Evolutionary conservation across 192 early-diverging fungal species (phyloP).

Genomic region (Gaertneriomyces sp.): DNA sequence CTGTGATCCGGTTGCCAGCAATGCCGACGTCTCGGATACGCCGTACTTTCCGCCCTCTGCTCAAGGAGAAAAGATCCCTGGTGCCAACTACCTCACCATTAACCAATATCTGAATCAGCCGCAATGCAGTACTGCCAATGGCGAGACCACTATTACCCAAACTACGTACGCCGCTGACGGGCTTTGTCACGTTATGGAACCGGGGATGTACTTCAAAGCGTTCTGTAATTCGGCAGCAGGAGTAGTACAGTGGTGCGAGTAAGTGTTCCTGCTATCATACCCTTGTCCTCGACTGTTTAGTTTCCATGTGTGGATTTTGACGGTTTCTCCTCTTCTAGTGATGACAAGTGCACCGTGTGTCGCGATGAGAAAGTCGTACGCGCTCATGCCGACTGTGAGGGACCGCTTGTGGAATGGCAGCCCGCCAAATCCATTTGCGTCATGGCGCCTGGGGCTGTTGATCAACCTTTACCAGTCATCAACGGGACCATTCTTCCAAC

Average conservation of each 20-base stretch:
- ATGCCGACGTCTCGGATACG: constrained; percentile 6
- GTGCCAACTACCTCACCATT: constrained; percentile 23
- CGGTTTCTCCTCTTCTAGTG: constrained; percentile 4
- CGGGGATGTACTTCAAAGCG: constrained; percentile 29
- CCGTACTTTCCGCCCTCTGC: constrained; percentile 21
- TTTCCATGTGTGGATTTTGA: not conserved
- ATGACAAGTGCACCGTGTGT: constrained; percentile 18
- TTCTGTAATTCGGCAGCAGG: constrained; percentile 15
- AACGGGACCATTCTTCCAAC: constrained; percentile 11
- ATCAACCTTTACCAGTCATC: constrained; percentile 20
- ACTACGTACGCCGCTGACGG: constrained; percentile 23
- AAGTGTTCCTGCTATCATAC: not conserved
- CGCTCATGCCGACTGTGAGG: constrained; percentile 8
- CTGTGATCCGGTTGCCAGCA: constrained; percentile 15
- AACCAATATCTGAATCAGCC: constrained; percentile 14
- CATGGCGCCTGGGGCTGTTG: constrained; percentile 14
- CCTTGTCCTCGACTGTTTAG: too few species aligned
- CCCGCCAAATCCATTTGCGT: constrained; percentile 21
- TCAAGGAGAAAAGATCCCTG: constrained; percentile 3
- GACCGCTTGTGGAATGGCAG: constrained; percentile 18
- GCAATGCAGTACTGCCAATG: constrained; percentile 12
- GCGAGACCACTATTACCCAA: constrained; percentile 18
- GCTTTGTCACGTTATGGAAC: constrained; percentile 29
- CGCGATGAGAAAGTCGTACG: constrained; percentile 9
- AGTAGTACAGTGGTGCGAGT: constrained; percentile 25